A percentile compares a stretch with the other conserved stretches of the same genome.
phyloP scores from a whole-genome alignment of 2,329 filamentous ascomycete species.

The Phoma sp. region DNA sequence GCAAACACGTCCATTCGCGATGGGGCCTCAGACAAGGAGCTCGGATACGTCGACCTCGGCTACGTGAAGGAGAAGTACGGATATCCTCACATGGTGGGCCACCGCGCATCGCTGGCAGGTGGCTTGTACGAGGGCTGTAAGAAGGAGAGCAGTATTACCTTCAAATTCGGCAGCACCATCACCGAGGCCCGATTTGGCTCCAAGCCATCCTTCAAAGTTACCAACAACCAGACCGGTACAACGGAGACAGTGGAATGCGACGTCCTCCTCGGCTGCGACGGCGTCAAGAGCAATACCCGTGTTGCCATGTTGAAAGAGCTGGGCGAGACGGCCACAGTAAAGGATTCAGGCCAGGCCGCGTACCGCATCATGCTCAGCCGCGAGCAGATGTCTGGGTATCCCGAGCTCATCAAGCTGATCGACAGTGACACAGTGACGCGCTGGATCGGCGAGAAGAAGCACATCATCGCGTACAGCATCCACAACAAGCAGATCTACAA shows the following conservation, averaged over 20 bases:
- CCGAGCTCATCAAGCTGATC: constrained; percentile 70
- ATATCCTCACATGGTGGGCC: constrained; percentile 80
- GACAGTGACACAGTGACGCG: constrained; percentile 71
- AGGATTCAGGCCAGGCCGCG: constrained; percentile 76
- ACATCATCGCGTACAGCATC: constrained; percentile 81
- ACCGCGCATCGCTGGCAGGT: constrained; percentile 73
- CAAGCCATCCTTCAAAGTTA: constrained; percentile 64
- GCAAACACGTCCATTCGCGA: constrained; percentile 75
- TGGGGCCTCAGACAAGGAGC: constrained; percentile 70
- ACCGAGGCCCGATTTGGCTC: constrained; percentile 63
- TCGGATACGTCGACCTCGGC: constrained; percentile 72
- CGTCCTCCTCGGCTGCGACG: constrained; percentile 54
- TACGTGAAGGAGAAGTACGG: constrained; percentile 72
- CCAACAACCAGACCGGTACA: constrained; percentile 60
- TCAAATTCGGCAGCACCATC: constrained; percentile 68
- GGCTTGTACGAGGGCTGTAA: constrained; percentile 74
- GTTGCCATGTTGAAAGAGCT: constrained; percentile 62
- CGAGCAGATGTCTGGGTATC: constrained; percentile 68
- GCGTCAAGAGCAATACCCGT: constrained; percentile 56
- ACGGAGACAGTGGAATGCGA: constrained; percentile 60
- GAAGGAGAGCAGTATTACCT: constrained; percentile 65
- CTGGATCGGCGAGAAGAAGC: constrained; percentile 76
- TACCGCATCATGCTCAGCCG: constrained; percentile 80
- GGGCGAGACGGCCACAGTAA: constrained; percentile 60
- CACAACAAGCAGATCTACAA: constrained; percentile 71